Evolutionary conservation across 2,329 filamentous ascomycete genomes (phyloP).

Genomic region (Fusarium mundagurra): DNA sequence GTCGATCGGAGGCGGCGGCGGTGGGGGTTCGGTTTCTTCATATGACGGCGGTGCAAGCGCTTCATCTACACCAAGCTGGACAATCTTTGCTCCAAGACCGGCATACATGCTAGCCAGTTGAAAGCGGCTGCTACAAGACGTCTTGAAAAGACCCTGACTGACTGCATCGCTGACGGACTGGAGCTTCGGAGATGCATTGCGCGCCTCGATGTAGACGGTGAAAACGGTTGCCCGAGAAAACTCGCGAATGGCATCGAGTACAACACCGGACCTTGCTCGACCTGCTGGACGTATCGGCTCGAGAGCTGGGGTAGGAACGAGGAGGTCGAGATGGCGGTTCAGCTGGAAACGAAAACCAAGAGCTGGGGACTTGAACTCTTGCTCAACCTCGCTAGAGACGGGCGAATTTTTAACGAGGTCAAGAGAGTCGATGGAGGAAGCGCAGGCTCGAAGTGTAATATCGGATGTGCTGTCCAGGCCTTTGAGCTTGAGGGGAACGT

Average conservation of each 20-base stretch:
- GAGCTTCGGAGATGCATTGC: not conserved
- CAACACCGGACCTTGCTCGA: slow-evolving; percentile 10
- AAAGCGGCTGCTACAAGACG: not conserved
- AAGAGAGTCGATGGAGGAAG: slow-evolving; percentile 9
- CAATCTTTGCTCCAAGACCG: slow-evolving; percentile 16
- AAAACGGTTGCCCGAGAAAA: slow-evolving; percentile 6
- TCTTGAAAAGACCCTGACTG: not conserved
- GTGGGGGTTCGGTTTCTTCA: not conserved
- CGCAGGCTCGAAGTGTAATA: not conserved
- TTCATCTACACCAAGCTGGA: not conserved
- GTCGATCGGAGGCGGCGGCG: slow-evolving; percentile 7
- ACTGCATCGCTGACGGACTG: slow-evolving; percentile 11
- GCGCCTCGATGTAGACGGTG: slow-evolving; percentile 17
- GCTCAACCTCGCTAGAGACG: not conserved
- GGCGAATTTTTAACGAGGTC: not conserved
- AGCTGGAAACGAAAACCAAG: slow-evolving; percentile 3
- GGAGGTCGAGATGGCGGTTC: not conserved
- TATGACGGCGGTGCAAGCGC: not conserved
- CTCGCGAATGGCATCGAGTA: slow-evolving; percentile 24
- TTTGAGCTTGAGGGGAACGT: slow-evolving; percentile 21
- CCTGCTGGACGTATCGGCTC: slow-evolving; percentile 9
- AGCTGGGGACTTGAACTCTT: slow-evolving; percentile 6
- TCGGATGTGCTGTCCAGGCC: not conserved
- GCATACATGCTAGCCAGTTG: slow-evolving; percentile 27
- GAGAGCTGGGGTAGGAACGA: not conserved